These are phyloP conservation scores for Bombardia bombarda DNA, from an alignment of 495 filamentous ascomycete genomes.

Conservation along the genomic window DNA sequence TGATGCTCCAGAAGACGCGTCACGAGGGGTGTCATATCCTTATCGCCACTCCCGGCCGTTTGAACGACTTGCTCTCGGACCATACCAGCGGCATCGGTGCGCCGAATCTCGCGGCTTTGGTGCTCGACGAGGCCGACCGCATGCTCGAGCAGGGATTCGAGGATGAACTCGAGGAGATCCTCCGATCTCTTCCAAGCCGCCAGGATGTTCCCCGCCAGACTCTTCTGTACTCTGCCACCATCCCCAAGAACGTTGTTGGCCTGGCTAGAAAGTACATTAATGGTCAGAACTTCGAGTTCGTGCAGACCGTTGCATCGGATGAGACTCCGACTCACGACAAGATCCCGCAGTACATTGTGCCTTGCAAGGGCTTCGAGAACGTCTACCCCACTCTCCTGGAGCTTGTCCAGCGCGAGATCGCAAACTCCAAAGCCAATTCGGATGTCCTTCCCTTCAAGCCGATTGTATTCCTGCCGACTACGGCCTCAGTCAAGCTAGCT, in stretches of 20 bases:
- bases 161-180: constrained; percentile 66
- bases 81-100: constrained; percentile 53
- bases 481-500: constrained; percentile 59
- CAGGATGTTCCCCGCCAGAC: constrained; percentile 65
- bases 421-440: constrained; percentile 21
- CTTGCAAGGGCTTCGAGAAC: constrained; percentile 64
- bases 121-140: constrained; percentile 91
- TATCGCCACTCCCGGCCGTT: constrained; percentile 82
- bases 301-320: constrained; percentile 72
- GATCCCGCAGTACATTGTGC: constrained; percentile 69
- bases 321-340: constrained; percentile 77
- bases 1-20: constrained; percentile 54
- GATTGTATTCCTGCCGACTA: constrained; percentile 82
- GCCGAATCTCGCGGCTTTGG: constrained; percentile 67
- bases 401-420: constrained; percentile 51
- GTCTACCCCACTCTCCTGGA: constrained; percentile 68
- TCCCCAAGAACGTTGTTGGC: constrained; percentile 71
- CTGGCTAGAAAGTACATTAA: constrained; percentile 55
- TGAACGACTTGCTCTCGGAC: constrained; percentile 79
- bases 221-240: constrained; percentile 87
- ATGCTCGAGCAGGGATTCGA: constrained; percentile 86
- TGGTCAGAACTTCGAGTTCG: constrained; percentile 60
- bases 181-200: constrained; percentile 54
- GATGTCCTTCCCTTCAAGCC: constrained; percentile 72
- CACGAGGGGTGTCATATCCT: constrained; percentile 78